Percentiles rank a stretch among this genome's conserved stretches.
Conservation (phyloP, 2,329 filamentous ascomycete species). For the Scopulariopsis brevicaulis region DNA sequence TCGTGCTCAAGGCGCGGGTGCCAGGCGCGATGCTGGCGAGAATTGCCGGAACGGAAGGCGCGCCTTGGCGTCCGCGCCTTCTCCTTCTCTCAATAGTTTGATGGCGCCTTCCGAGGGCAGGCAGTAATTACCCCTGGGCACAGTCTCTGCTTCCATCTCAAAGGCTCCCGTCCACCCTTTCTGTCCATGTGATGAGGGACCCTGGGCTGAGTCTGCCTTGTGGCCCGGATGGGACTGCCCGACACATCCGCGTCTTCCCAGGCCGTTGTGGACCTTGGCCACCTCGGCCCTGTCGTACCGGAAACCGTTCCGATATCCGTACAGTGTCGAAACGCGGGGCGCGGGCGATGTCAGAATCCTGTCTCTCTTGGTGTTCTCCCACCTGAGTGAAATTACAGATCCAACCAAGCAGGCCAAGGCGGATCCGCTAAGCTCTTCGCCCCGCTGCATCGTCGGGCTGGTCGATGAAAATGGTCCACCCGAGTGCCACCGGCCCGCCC, state of each 20-base stretch:
- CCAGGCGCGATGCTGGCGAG: neutral
- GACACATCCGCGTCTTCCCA: too few species aligned
- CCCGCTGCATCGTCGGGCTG: neutral
- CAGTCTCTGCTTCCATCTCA: too few species aligned
- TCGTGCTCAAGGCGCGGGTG: neutral
- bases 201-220: too few species aligned
- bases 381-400: neutral
- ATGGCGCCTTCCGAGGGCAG: neutral
- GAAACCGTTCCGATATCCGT: neutral
- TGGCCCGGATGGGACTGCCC: too few species aligned
- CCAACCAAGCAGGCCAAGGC: neutral
- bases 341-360: neutral
- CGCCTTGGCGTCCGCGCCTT: neutral
- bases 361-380: neutral
- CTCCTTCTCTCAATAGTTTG: neutral
- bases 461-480: neutral
- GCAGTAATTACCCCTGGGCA: too few species aligned
- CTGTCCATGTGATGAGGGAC: too few species aligned
- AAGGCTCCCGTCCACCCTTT: too few species aligned
- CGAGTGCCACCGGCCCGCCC: neutral
- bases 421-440: neutral
- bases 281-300: neutral
- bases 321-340: neutral
- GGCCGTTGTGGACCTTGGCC: neutral
- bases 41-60: neutral